phyloP scores from a whole-genome alignment of 306 rosid species.

The Parietaria judaica region DNA sequence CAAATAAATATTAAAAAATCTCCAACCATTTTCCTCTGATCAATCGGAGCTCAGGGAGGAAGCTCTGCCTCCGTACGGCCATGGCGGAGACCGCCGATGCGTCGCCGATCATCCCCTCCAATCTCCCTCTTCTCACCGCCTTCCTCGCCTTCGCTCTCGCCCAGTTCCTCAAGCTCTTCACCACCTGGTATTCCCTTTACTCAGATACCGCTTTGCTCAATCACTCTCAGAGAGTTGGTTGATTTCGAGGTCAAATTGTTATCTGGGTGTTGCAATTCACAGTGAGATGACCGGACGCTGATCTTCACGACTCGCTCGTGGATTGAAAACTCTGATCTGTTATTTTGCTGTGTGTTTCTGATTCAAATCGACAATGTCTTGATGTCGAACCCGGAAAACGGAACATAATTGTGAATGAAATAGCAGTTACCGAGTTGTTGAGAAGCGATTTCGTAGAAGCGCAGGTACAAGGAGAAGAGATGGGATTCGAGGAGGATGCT shows the following conservation, averaged over 20 bases:
- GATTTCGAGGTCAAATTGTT: no score
- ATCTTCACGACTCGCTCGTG: no score
- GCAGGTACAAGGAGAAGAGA: constrained; percentile 45
- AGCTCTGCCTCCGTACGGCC: background rate
- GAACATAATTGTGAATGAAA: background rate
- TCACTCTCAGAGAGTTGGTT: no score
- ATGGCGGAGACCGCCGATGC: constrained; percentile 43
- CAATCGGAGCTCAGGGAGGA: background rate
- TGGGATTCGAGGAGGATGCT: constrained; percentile 48
- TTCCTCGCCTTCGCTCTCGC: constrained; percentile 44
- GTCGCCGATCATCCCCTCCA: constrained; percentile 28
- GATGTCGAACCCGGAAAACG: no score
- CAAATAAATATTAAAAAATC: background rate
- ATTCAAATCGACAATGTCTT: no score
- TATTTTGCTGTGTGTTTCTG: no score
- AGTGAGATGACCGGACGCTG: no score
- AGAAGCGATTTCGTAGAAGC: constrained; percentile 11
- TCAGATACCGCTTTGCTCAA: no score
- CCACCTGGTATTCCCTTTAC: constrained; percentile 27
- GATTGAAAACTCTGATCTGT: no score
- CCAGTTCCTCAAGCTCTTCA: constrained; percentile 45
- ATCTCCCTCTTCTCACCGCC: constrained; percentile 41
- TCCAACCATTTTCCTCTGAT: background rate
- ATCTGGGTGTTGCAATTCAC: no score
- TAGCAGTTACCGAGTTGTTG: background rate